These are phyloP conservation scores for Botrytis tulipae DNA, from an alignment of 2,329 filamentous ascomycete genomes.

Conservation along the genomic window DNA sequence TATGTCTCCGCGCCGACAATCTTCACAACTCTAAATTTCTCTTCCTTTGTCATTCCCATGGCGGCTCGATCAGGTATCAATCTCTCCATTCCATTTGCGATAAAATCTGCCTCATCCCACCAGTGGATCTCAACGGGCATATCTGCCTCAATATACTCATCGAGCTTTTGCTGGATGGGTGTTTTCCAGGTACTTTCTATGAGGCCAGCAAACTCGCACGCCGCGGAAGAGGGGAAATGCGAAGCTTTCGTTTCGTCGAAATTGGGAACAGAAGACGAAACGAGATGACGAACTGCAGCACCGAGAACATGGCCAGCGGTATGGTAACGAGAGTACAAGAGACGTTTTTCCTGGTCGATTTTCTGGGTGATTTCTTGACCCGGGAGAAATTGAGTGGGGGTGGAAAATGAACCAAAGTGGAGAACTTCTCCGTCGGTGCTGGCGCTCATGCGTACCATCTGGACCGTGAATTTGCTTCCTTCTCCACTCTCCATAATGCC, in stretches of 20 bases:
- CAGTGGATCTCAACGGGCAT: slow-evolving; percentile 64
- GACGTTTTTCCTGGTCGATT: slow-evolving; percentile 60
- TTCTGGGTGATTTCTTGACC: slow-evolving; percentile 52
- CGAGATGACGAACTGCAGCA: slow-evolving; percentile 59
- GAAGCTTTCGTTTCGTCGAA: slow-evolving; percentile 69
- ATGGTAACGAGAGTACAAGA: slow-evolving; percentile 66
- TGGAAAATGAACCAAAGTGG: slow-evolving; percentile 60
- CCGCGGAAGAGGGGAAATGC: slow-evolving; percentile 66
- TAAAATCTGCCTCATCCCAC: slow-evolving; percentile 64
- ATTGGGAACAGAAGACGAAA: slow-evolving; percentile 47
- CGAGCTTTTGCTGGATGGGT: slow-evolving; percentile 58
- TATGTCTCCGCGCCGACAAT: slow-evolving; percentile 69
- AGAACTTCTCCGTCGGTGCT: slow-evolving; percentile 54
- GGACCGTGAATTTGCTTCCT: slow-evolving; percentile 48
- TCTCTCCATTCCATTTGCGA: slow-evolving; percentile 51
- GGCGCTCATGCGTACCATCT: slow-evolving; percentile 55
- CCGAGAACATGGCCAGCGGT: slow-evolving; percentile 74
- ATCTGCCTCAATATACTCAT: slow-evolving; percentile 55
- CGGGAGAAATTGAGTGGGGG: slow-evolving; percentile 40
- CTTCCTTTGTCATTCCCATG: slow-evolving; percentile 45
- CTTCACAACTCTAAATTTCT: slow-evolving; percentile 61
- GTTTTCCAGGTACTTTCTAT: slow-evolving; percentile 64
- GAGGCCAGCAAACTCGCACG: slow-evolving; percentile 64
- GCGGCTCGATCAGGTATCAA: slow-evolving; percentile 50
- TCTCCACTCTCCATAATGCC: slow-evolving; percentile 50